Conservation (phyloP, 2,329 filamentous ascomycete genomes). For the Diaporthe sp. region DNA sequence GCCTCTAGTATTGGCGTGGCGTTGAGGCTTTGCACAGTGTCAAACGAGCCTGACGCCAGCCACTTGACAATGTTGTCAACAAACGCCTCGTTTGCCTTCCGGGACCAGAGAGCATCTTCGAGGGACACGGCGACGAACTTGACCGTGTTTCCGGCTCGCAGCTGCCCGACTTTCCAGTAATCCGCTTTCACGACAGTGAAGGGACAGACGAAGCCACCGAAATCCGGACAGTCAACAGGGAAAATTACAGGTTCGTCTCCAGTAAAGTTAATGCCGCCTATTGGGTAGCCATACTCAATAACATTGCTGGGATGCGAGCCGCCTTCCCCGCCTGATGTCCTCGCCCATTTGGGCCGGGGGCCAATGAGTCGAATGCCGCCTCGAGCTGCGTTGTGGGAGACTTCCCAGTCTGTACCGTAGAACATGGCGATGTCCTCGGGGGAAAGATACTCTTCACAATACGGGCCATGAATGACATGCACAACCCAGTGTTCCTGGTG, state of each 20-base stretch:
- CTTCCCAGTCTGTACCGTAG: conserved; percentile 68
- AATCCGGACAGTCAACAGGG: conserved; percentile 68
- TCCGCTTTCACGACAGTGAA: conserved; percentile 69
- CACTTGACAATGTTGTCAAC: conserved; percentile 44
- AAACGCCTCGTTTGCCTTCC: conserved; percentile 58
- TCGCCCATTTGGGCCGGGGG: conserved; percentile 69
- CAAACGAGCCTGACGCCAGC: conserved; percentile 17
- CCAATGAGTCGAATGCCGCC: conserved; percentile 72
- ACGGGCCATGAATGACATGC: conserved; percentile 66
- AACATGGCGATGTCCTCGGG: conserved; percentile 67
- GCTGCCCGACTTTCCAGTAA: conserved; percentile 72
- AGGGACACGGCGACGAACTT: conserved; percentile 63
- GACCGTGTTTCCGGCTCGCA: conserved; percentile 69
- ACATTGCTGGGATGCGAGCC: conserved; percentile 72
- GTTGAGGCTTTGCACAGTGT: conserved; percentile 23
- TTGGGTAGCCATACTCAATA: conserved; percentile 70
- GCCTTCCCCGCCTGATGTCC: conserved; percentile 71
- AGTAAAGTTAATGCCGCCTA: conserved; percentile 71
- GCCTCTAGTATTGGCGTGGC: not conserved
- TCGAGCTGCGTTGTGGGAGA: conserved; percentile 72
- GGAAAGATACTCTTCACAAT: conserved; percentile 65
- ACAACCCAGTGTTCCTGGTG: conserved; percentile 66
- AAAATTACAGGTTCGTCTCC: conserved; percentile 73
- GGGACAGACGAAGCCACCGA: conserved; percentile 70
- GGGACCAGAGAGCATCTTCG: conserved; percentile 61